A percentile compares a stretch with the other conserved stretches of the same genome.
These are phyloP conservation scores for Alternaria postmessia DNA, from an alignment of 2,329 filamentous ascomycete genomes.

Conservation along the genomic window DNA sequence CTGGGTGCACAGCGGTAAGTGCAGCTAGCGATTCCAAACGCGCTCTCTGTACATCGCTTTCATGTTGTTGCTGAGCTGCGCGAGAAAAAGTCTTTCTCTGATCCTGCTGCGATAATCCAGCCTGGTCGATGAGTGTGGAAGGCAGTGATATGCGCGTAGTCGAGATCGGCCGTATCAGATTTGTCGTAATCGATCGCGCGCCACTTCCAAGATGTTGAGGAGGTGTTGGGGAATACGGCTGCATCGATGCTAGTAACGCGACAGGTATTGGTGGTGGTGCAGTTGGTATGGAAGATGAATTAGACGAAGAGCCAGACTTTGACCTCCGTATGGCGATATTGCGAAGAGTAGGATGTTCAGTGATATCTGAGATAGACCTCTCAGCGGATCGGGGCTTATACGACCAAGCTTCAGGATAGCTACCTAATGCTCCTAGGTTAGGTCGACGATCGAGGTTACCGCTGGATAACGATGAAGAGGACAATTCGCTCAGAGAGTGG, in stretches of 20 bases:
- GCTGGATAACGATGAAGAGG: not conserved
- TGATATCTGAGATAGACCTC: too few species aligned
- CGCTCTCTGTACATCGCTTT: not conserved
- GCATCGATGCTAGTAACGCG: too few species aligned
- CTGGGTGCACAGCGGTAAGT: too few species aligned
- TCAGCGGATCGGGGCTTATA: not conserved
- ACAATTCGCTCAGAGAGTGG: slow-evolving; percentile 15
- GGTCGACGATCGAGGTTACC: slow-evolving; percentile 10
- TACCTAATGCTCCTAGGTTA: slow-evolving; percentile 10
- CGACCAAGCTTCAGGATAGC: slow-evolving; percentile 1
- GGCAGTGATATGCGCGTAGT: slow-evolving; percentile 1
- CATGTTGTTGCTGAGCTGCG: not conserved
- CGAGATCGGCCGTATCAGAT: not conserved
- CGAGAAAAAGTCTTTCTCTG: not conserved
- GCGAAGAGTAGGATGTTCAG: too few species aligned
- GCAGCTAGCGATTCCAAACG: not conserved
- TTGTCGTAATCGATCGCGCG: not conserved
- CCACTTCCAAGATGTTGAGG: too few species aligned
- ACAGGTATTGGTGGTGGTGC: slow-evolving; percentile 16
- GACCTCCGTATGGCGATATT: slow-evolving; percentile 20
- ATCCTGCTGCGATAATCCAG: too few species aligned
- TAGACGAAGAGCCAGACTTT: slow-evolving; percentile 20
- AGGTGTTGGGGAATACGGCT: too few species aligned
- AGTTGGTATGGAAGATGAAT: slow-evolving; percentile 17
- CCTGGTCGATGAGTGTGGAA: too few species aligned